Conservation (phyloP, 169 alveolate species). For the Eimeria maxima region DNA sequence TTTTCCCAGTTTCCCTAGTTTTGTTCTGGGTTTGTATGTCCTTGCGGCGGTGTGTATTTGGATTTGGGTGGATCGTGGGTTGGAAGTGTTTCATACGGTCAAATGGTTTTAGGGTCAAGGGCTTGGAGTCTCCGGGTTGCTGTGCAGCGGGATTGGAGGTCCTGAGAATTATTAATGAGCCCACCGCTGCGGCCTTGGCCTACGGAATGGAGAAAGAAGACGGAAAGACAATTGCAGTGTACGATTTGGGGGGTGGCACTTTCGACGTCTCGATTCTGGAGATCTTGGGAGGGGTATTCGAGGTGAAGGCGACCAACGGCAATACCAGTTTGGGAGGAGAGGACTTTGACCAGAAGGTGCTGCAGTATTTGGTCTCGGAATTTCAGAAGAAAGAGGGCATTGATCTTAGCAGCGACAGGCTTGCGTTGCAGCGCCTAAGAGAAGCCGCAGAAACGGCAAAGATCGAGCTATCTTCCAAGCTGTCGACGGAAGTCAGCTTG, state of each 20-base stretch:
- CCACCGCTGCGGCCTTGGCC: conserved; percentile 99
- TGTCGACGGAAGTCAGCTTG: too few relatives aligned
- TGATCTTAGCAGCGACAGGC: conserved; percentile 96
- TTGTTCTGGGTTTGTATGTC: too few relatives aligned
- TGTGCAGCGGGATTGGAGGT: conserved; percentile 97
- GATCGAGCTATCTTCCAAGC: conserved; percentile 95
- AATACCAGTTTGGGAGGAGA: conserved; percentile 99
- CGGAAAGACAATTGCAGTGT: conserved; percentile 98
- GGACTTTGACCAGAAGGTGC: conserved; percentile 97
- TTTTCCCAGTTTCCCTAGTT: too few relatives aligned
- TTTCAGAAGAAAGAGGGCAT: conserved; percentile 96
- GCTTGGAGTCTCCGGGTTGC: neutral
- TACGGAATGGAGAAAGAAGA: conserved; percentile 98
- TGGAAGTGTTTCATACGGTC: neutral
- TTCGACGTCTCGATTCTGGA: conserved; percentile 99
- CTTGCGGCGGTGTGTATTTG: too few relatives aligned
- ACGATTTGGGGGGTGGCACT: conserved; percentile 99
- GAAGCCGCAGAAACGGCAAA: conserved; percentile 99
- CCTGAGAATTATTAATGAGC: conserved; percentile 98
- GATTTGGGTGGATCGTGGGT: neutral
- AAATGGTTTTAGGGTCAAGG: neutral
- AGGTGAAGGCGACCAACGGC: conserved; percentile 98
- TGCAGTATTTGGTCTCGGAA: conserved; percentile 97
- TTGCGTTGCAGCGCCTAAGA: conserved; percentile 98
- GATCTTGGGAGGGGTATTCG: conserved; percentile 98